Conservation (phyloP, 495 filamentous ascomycete species). For the Rostrohypoxylon terebratum region DNA sequence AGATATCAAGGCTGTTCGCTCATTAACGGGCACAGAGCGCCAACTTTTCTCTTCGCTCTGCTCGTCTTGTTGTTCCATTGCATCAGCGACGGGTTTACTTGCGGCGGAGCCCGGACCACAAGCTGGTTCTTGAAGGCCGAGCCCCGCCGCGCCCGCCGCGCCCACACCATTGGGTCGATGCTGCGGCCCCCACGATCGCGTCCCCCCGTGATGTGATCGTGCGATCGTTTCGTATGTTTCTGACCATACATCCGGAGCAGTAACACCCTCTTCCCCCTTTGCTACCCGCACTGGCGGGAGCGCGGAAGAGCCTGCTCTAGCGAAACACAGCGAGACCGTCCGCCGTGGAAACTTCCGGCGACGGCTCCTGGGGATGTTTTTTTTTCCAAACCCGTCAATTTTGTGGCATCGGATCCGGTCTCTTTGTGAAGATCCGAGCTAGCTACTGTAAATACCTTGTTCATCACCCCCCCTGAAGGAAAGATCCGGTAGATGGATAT, state of each 20-base stretch:
- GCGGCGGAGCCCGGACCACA: conserved; percentile 34
- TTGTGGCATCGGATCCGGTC: conserved; percentile 32
- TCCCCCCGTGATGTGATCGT: conserved; percentile 29
- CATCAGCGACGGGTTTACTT: conserved; percentile 44
- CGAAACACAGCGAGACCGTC: conserved; percentile 43
- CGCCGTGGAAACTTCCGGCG: conserved; percentile 28
- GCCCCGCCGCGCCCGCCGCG: conserved; percentile 41
- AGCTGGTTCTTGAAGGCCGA: conserved; percentile 46
- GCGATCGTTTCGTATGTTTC: conserved; percentile 52
- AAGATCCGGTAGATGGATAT: conserved; percentile 27
- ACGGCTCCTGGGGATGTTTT: conserved; percentile 48
- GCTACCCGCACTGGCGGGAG: conserved; percentile 28
- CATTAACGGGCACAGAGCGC: conserved; percentile 46
- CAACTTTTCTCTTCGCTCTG: conserved; percentile 30
- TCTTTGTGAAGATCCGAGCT: conserved; percentile 34
- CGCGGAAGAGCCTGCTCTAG: conserved; percentile 31
- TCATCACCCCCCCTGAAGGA: conserved; percentile 23
- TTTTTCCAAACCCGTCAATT: conserved; percentile 29
- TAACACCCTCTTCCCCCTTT: conserved; percentile 8
- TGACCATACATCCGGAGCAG: conserved; percentile 36
- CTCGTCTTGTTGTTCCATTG: conserved; percentile 50
- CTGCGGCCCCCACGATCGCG: conserved; percentile 50
- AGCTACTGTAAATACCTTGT: conserved; percentile 39
- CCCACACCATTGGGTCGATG: conserved; percentile 52
- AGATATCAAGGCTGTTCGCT: conserved; percentile 50